A percentile compares a stretch with the other conserved stretches of the same genome.
Evolutionary conservation across 495 filamentous ascomycete genomes (phyloP).

Genomic region (Penicillium pulvis): DNA sequence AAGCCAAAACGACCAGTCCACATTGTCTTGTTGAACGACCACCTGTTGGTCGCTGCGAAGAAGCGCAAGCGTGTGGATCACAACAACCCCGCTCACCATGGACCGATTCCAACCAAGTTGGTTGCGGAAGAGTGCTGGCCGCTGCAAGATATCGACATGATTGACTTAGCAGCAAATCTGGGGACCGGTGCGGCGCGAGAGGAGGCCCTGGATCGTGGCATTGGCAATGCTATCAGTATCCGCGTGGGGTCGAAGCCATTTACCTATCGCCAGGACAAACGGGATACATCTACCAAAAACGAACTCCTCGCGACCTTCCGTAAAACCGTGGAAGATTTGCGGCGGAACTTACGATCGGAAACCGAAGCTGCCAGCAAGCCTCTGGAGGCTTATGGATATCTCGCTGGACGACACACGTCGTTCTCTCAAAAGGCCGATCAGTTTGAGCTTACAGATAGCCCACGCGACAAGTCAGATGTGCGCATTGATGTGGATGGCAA

Average conservation of each 20-base stretch:
- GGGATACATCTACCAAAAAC: slow-evolving; percentile 71
- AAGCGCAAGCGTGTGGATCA: slow-evolving; percentile 87
- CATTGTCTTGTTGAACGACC: slow-evolving; percentile 91
- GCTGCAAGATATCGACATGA: slow-evolving; percentile 88
- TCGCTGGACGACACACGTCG: slow-evolving; percentile 42
- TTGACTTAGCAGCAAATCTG: slow-evolving; percentile 73
- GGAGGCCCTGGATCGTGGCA: slow-evolving; percentile 61
- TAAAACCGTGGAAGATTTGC: slow-evolving; percentile 87
- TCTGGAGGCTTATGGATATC: slow-evolving; percentile 79
- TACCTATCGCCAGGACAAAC: slow-evolving; percentile 83
- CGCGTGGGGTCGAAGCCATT: slow-evolving; percentile 88
- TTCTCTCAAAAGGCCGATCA: slow-evolving; percentile 42
- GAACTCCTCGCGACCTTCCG: slow-evolving; percentile 83
- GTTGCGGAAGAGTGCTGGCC: slow-evolving; percentile 96
- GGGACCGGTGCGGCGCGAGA: slow-evolving; percentile 57
- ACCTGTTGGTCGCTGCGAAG: slow-evolving; percentile 83
- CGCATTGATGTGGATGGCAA: slow-evolving; percentile 95
- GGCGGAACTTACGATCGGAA: slow-evolving; percentile 78
- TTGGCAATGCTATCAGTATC: slow-evolving; percentile 87
- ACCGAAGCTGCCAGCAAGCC: slow-evolving; percentile 77
- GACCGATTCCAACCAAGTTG: slow-evolving; percentile 71
- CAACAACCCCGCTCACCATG: slow-evolving; percentile 52
- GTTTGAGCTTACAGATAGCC: slow-evolving; percentile 66
- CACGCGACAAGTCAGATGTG: slow-evolving; percentile 71
- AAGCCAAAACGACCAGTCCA: slow-evolving; percentile 83